These are phyloP conservation scores for Herpetomonas samuelpessoai DNA, from an alignment of 208 protist genomes.

Conservation along the genomic window DNA sequence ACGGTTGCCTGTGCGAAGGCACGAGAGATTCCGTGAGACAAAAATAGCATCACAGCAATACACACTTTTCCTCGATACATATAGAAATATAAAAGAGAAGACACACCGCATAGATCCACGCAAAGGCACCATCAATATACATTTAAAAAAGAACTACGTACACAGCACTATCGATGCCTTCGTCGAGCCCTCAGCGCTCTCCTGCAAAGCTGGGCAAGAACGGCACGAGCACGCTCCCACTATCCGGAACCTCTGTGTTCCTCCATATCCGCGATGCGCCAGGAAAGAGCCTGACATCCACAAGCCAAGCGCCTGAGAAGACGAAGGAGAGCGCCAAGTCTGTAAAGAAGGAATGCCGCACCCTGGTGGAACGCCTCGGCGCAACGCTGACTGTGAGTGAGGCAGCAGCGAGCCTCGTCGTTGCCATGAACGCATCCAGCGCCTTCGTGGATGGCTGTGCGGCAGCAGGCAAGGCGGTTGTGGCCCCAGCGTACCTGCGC, in stretches of 20 bases:
- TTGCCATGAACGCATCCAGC: conserved; percentile 42
- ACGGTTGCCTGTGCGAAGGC: neutral
- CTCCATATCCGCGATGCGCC: conserved; percentile 47
- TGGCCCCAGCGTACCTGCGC: conserved; percentile 44
- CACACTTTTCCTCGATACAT: conserved; percentile 11
- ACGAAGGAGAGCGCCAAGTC: neutral
- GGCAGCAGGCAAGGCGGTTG: conserved; percentile 32
- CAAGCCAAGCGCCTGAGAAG: neutral
- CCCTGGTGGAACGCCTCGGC: conserved; percentile 42
- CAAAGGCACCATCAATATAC: neutral
- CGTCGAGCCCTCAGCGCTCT: too few species aligned
- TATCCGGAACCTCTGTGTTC: conserved; percentile 48
- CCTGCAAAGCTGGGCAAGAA: too few species aligned
- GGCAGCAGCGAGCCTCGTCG: conserved; percentile 42
- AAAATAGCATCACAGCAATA: neutral
- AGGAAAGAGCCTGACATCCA: neutral
- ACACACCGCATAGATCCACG: neutral
- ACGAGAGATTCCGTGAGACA: neutral
- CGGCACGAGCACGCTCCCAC: conserved; percentile 11
- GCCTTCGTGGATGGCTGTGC: conserved; percentile 22
- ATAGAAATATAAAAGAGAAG: conserved; percentile 11
- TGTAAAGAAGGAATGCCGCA: conserved; percentile 14
- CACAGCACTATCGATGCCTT: too few species aligned
- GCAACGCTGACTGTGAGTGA: conserved; percentile 54
- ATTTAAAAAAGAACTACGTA: neutral